Percentiles rank a stretch among this genome's conserved stretches.
Conservation (phyloP, 305 asterid genomes). For the Euphrasia arctica region DNA sequence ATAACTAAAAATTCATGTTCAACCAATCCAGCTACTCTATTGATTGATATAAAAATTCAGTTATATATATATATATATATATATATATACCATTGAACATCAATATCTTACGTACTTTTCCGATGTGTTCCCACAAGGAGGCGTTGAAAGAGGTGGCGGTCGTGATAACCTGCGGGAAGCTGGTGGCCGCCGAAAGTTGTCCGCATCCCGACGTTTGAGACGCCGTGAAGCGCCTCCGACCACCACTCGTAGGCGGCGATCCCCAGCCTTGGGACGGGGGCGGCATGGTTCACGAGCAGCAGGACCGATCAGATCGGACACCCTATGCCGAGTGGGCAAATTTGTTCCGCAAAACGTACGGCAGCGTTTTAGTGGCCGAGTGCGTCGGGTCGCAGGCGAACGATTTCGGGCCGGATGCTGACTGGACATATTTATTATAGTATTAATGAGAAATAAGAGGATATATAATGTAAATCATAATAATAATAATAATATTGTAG, state of each 20-base stretch:
- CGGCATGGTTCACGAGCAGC: slow-evolving; percentile 46
- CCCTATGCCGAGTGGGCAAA: slow-evolving; percentile 24
- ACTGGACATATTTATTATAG: not conserved
- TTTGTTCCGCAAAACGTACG: not conserved
- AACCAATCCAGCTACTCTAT: too few relatives aligned
- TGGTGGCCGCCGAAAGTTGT: slow-evolving; percentile 67
- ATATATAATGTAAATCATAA: too few relatives aligned
- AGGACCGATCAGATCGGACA: slow-evolving; percentile 45
- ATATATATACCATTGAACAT: too few relatives aligned
- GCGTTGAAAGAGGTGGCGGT: slow-evolving; percentile 72
- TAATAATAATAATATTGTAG: too few relatives aligned
- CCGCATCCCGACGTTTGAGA: slow-evolving; percentile 66
- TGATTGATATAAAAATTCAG: too few relatives aligned
- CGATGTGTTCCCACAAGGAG: slow-evolving; percentile 66
- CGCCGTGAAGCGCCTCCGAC: slow-evolving; percentile 87
- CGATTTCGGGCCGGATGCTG: not conserved
- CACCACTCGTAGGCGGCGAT: slow-evolving; percentile 70
- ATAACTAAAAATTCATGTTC: too few relatives aligned
- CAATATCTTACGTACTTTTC: slow-evolving; percentile 37
- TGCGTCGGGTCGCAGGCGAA: slow-evolving; percentile 2
- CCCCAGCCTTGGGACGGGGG: slow-evolving; percentile 59
- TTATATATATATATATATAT: too few relatives aligned
- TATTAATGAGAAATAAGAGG: too few relatives aligned
- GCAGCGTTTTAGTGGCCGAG: not conserved
- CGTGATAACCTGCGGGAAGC: slow-evolving; percentile 74